phyloP scores from a whole-genome alignment of 306 rosid genomes.

The Casuarina equisetifolia region DNA sequence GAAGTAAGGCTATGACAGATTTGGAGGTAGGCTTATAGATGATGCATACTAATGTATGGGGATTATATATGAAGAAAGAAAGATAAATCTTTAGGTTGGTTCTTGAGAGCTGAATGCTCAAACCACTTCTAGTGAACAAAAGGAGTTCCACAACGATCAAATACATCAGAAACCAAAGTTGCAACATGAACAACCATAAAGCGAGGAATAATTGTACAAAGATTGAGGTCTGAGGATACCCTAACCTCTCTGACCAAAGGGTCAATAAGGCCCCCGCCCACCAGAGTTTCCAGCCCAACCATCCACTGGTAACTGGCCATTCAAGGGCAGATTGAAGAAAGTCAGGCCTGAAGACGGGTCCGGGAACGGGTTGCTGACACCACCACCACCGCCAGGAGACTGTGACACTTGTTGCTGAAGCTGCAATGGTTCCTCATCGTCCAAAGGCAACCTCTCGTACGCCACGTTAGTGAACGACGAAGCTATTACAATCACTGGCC shows the following conservation, averaged over 20 bases:
- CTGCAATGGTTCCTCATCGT: slow-evolving; percentile 68
- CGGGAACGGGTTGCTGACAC: slow-evolving; percentile 50
- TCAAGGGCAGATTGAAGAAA: slow-evolving; percentile 73
- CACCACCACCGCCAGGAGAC: slow-evolving; percentile 39
- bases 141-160: not conserved
- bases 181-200: not conserved
- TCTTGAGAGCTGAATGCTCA: not conserved
- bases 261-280: slow-evolving; percentile 60
- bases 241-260: slow-evolving; percentile 49
- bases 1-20: too few relatives aligned
- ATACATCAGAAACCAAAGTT: not conserved
- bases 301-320: slow-evolving; percentile 56
- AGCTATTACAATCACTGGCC: slow-evolving; percentile 83
- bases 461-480: slow-evolving; percentile 93
- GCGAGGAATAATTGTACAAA: slow-evolving; percentile 15
- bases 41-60: too few relatives aligned
- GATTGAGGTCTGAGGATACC: slow-evolving; percentile 7
- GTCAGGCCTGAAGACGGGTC: slow-evolving; percentile 77
- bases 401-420: slow-evolving; percentile 52
- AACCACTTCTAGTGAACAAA: not conserved
- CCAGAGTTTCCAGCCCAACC: slow-evolving; percentile 75
- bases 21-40: too few relatives aligned
- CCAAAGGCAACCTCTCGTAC: slow-evolving; percentile 85
- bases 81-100: too few relatives aligned
- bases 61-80: too few relatives aligned